phyloP scores from a whole-genome alignment of 768 basidiomycete species.

The Rhizopogon vesiculosus region DNA sequence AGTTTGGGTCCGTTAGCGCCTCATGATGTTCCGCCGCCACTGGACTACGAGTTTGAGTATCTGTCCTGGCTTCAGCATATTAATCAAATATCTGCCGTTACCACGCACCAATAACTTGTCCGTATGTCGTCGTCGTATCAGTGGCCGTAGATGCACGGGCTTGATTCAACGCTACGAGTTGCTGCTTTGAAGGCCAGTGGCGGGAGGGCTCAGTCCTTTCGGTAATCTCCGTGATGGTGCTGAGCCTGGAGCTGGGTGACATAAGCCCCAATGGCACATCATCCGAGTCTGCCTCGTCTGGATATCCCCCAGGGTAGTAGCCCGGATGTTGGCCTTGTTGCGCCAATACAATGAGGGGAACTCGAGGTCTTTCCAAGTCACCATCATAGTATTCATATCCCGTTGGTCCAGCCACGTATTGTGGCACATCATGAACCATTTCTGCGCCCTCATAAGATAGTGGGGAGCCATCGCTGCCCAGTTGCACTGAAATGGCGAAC shows the following conservation, averaged over 20 bases:
- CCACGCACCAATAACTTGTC: conserved; percentile 53
- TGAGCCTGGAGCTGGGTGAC: conserved; percentile 37
- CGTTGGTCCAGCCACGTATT: conserved; percentile 13
- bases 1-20: conserved; percentile 45
- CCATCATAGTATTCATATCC: conserved; percentile 15
- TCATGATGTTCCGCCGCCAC: conserved; percentile 4
- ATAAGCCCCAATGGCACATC: conserved; percentile 31
- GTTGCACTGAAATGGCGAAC: conserved; percentile 17
- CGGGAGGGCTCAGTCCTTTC: conserved; percentile 60
- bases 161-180: conserved; percentile 33
- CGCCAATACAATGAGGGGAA: conserved; percentile 58
- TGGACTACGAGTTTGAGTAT: conserved; percentile 7
- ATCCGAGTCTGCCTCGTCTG: conserved; percentile 17
- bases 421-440: conserved; percentile 1
- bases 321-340: conserved; percentile 45
- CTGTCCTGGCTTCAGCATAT: conserved; percentile 12
- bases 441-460: conserved; percentile 12
- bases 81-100: not conserved
- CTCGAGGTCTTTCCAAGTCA: conserved; percentile 38
- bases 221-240: conserved; percentile 64
- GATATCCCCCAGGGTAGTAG: conserved; percentile 18
- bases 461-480: conserved; percentile 12
- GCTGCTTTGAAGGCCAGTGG: conserved; percentile 39
- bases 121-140: conserved; percentile 54
- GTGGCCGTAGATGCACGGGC: conserved; percentile 32